Base-by-base conservation (phyloP, 164 flowering plant species). In the Vitis labrusca region DNA sequence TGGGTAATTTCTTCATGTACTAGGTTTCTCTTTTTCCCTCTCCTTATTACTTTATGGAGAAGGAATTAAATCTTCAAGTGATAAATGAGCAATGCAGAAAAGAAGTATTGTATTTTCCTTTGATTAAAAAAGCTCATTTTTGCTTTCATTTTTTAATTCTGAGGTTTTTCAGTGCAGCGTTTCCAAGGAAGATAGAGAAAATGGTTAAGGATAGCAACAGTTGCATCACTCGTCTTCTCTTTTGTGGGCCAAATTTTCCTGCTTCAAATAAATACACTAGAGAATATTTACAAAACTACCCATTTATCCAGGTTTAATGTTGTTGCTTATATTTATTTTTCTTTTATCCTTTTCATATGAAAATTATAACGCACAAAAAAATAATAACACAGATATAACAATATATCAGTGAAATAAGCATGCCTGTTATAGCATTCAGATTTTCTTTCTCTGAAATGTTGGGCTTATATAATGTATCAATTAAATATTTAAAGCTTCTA, bases 241-340 rank as follows among this genome's bases (percentile, higher is more conserved):
- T 93, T 65, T 93, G 97, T 70, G 98, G 97, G 48, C 86, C 85
- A 29, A 68, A 85, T 64, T 93, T 87, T 68, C 84, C 93, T 59
- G 88, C 89, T 77, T 87, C 94, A 17, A 87, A 90, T 17, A 73
- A 64, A 29, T 93, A 86, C 75, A 93, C 98, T 6, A 85, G 66
- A 76, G 94, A 88, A 37, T 90, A 93, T 81, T 62, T 93, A 79
- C 78, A 71, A 55, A 72, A 72, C 1, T 67, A 86, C 74, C 88
- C 94, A 30, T 88, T 72, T 74, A 80, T 93, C 50, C 88, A 91
- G 91, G 97, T 89, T 23, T 37, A 37, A 37, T 37, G 7, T 5
- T 37, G 5, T 37, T 37, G 44, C 44, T 37, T 37, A 37, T 3
- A 71, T 50, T 44, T 64, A 50, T 56, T 59, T 29, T 19, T 64